Percentiles rank a stretch among this genome's conserved stretches.
Evolutionary conservation across 495 filamentous ascomycete species (phyloP).

Genomic region (Saxophila tyrrhenica): DNA sequence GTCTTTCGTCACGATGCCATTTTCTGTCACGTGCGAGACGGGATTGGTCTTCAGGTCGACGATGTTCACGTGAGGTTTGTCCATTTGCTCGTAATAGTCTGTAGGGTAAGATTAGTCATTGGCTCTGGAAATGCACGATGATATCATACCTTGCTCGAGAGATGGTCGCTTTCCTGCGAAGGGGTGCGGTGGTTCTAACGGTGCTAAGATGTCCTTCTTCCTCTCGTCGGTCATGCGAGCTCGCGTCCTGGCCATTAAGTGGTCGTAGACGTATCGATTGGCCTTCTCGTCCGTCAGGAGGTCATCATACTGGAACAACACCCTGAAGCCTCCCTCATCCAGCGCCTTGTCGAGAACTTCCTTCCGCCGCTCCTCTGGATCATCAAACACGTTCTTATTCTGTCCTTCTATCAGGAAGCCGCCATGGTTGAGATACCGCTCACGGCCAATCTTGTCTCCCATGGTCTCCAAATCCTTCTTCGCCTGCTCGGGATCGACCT

Average conservation of each 20-base stretch:
- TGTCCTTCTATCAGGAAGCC: conserved; percentile 35
- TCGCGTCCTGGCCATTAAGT: conserved; percentile 43
- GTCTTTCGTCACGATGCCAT: conserved; percentile 33
- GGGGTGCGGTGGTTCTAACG: conserved; percentile 37
- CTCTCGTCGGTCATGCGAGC: conserved; percentile 38
- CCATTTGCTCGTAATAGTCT: conserved; percentile 47
- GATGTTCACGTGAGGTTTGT: conserved; percentile 42
- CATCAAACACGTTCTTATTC: conserved; percentile 34
- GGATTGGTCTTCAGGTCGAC: conserved; percentile 39
- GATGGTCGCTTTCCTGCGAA: conserved; percentile 45
- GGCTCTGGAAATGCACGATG: too few species aligned
- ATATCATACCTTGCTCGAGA: conserved; percentile 32
- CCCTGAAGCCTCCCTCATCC: conserved; percentile 38
- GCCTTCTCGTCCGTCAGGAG: conserved; percentile 32
- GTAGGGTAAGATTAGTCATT: too few species aligned
- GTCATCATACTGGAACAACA: conserved; percentile 40
- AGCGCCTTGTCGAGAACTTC: conserved; percentile 36
- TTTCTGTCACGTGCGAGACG: conserved; percentile 36
- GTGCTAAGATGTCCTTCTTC: conserved; percentile 41
- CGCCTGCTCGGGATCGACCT: conserved; percentile 15
- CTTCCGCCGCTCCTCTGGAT: conserved; percentile 33
- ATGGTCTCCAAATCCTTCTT: conserved; percentile 4
- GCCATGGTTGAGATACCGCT: conserved; percentile 6
- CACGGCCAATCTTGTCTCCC: background rate
- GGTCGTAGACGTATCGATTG: conserved; percentile 39